Base-by-base conservation (phyloP, 2,329 filamentous ascomycete genomes). In the Orbilia ellipsospora region DNA sequence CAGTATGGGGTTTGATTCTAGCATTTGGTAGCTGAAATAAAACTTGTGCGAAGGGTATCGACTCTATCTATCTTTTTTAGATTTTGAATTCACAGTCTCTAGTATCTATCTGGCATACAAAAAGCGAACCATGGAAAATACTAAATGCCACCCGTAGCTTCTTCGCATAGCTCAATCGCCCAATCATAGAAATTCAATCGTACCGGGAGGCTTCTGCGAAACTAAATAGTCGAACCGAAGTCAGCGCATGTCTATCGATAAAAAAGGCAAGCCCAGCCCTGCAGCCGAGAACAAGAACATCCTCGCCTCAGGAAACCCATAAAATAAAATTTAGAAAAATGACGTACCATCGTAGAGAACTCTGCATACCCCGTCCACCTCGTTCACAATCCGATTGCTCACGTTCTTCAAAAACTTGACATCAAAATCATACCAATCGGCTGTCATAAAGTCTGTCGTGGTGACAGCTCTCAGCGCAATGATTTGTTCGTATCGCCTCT, bases 381-480 rank as follows among this genome's bases (percentile, higher is more conserved):
- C 89, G 80, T 93, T 94, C 73, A 91, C 87, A 79, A 94, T 94
- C 73, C 90, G 85, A 13, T 85, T 87, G 54, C 86, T 86, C 36
- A 93, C 88, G 73, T 84, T 84, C 82, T 88, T 87, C 77, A 94
- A 84, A 80, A 93, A 89, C 18, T 85, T 84, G 78, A 86, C 86
- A 64, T 87, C 84, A 80, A 92, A 92, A 63, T 88, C 85, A 82
- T 87, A 93, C 75, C 87, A 87, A 81, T 92, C 87, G 23, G 90
- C 90, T 1, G 87, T 92, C 92, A 94, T 94, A 82, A 92, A 92
- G 78, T 92, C 84, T 66, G 79, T 84, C 65, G 85, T 90, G 80
- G 87, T 84, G 2, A 90, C 88, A 1, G 88, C 89, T 72, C 89
- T 83, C 44, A 90, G 81, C 54, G 87, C 85, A 79, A 90, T 87